Evolutionary conservation across 345 rosid species (phyloP).

Genomic region (Melaleuca alternifolia): DNA sequence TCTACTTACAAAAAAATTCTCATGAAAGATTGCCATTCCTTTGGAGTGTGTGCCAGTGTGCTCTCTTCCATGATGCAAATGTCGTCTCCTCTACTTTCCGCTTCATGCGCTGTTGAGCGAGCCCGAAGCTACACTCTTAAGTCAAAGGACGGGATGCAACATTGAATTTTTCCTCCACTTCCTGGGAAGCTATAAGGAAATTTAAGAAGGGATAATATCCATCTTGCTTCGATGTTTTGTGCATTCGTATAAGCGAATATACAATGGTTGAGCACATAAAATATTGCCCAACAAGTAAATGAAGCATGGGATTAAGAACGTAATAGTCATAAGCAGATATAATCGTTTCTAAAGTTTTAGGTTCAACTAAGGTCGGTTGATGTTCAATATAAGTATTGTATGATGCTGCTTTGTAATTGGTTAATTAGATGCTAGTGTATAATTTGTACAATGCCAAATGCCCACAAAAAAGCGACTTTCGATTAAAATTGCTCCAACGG

Average conservation of each 20-base stretch:
- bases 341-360: too few species aligned
- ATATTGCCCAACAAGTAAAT: neutral
- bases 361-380: too few species aligned
- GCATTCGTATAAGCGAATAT: neutral
- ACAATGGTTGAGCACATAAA: neutral
- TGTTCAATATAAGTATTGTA: too few species aligned
- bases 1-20: too few species aligned
- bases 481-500: too few species aligned
- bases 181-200: too few species aligned
- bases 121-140: neutral
- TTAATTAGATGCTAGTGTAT: too few species aligned
- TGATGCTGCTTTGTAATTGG: too few species aligned
- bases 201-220: neutral
- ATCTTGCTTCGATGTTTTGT: neutral
- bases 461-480: too few species aligned
- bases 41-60: neutral
- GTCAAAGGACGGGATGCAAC: neutral
- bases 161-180: neutral
- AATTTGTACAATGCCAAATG: too few species aligned
- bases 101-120: neutral
- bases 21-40: neutral
- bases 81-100: neutral
- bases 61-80: neutral
- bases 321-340: neutral
- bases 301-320: neutral